Evolutionary conservation across 75 land plant species (phyloP).

Genomic region (Pinus tabuliformis): DNA sequence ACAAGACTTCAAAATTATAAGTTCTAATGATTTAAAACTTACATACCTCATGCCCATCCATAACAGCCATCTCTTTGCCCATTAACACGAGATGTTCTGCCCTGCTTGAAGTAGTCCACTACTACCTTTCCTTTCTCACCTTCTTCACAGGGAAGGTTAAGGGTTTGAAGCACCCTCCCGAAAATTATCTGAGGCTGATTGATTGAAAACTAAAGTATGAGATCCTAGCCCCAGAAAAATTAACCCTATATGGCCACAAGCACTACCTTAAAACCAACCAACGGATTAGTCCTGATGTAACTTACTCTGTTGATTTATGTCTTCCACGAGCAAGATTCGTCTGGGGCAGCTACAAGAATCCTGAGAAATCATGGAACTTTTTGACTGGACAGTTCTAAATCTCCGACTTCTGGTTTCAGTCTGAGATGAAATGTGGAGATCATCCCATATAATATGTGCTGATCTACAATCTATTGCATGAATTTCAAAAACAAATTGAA

Average conservation of each 20-base stretch:
- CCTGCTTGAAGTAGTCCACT: slow-evolving; percentile 48
- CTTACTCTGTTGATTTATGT: slow-evolving; percentile 38
- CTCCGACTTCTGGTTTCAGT: background rate
- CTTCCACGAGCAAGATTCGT: slow-evolving; percentile 42
- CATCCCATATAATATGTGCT: background rate
- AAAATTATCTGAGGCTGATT: slow-evolving; percentile 33
- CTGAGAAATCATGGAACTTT: background rate
- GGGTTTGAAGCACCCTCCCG: slow-evolving; percentile 39
- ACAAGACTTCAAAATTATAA: background rate
- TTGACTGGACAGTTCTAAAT: background rate
- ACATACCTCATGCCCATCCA: slow-evolving; percentile 69
- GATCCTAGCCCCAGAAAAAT: no score
- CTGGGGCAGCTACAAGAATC: background rate
- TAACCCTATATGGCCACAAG: background rate
- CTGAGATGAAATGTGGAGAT: background rate
- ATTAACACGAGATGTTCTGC: slow-evolving; percentile 46
- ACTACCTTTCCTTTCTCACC: slow-evolving; percentile 61
- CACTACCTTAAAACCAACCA: no score
- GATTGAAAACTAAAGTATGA: background rate
- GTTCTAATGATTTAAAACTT: background rate
- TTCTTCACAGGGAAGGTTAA: slow-evolving; percentile 58
- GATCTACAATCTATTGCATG: background rate
- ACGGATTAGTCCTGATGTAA: background rate
- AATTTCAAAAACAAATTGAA: no score
- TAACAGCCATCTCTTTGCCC: slow-evolving; percentile 73